Evolutionary conservation across 371 early-diverging fungal genomes (phyloP), one percentile per base, ranked within the genome.

Genomic region (Capillidium heterosporum): DNA sequence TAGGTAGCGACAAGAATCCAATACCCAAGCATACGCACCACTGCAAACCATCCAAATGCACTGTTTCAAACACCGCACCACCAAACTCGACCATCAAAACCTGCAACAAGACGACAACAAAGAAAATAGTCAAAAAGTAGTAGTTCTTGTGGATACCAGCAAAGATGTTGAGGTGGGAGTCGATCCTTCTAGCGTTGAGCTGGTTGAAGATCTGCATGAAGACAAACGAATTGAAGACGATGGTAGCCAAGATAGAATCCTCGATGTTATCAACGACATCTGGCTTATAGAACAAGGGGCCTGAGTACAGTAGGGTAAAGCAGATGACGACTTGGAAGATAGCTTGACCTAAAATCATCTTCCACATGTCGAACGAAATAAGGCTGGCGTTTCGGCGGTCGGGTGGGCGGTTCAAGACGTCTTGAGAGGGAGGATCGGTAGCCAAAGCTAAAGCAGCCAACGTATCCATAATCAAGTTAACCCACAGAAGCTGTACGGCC

Each of bases 171-270:
- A 88, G 58, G 26, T 78, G 67, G 52, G 70, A 71, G 59, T 81
- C 84, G 41, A 87, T 80, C 50, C 81, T 77, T 26, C 87, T 76
- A 63, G 85, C 85, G 69, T 87, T 87, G 70, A 87, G 72, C 61
- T 84, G 84, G 67, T 92, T 94, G 65, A 95, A 93, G n/a, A 96
- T 70, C 71, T 95, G 96, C 39, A 91, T 68, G 65, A 93, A 88
- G 39, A 96, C 89, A 73, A 97, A 98, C 15, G 83, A 67, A 68
- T 97, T 98, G 75, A 96, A 97, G 11, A 95, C 80, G 63, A 93
- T 73, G 11, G 91, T 85, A 51, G 76, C 77, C 56, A 87, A 71
- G 19, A 80, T 71, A 7, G 62, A 61, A 59, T 67, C 57, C 15
- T 76, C 74, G 13, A 66, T 56, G 0, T 55, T 58, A 35, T 65